Evolutionary conservation across 768 basidiomycete species (phyloP), one percentile per base, ranked within the genome.

Genomic region (Lactarius evosmus): DNA sequence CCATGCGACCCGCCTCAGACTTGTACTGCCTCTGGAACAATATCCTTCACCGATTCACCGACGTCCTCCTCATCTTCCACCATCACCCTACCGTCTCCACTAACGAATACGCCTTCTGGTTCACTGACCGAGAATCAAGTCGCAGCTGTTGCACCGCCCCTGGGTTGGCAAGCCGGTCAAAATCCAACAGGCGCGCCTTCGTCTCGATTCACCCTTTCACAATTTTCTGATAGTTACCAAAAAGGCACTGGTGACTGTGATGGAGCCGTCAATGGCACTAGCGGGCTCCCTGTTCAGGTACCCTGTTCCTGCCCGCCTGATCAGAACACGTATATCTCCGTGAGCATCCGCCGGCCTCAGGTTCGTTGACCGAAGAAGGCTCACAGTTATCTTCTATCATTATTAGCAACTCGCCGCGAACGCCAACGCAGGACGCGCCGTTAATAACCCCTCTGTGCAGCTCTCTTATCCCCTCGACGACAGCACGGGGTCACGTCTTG

Each of bases 401-500:
- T 12, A 22, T 4, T 44, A 40, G 41, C 49, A 40, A 46, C 60
- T 56, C 17, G 44, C 41, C 6, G 69, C 70, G 29, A 73, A 74
- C 58, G 68, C 70, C 46, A 67, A 65, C 50, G 73, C 70, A 19
- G 73, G 72, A 14, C 60, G 65, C n/a, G 72, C 69, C 3, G 61
- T 73, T 14, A 66, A 72, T 63, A 73, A 73, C 53, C 64, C 73
- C 25, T 50, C 40, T 36, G 72, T 74, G 25, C 41, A 27, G n/a
- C 36, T 73, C 32, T 55, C 58, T n/a, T 74, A 72, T 66, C 73
- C 73, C 0, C 64, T 66, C 5, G 72, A 70, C 52, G 50, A 59
- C 49, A 68, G 62, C 46, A 38, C 58, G 29, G 56, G 53, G n/a
- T 67, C 65, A 12, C 66, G 68, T 61, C 56, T 53, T 29, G 65